Evolutionary conservation across 1,284 basidiomycete species (phyloP), one percentile per base, ranked within the genome.

Genomic region (Apiotrichum mycotoxinovorans): DNA sequence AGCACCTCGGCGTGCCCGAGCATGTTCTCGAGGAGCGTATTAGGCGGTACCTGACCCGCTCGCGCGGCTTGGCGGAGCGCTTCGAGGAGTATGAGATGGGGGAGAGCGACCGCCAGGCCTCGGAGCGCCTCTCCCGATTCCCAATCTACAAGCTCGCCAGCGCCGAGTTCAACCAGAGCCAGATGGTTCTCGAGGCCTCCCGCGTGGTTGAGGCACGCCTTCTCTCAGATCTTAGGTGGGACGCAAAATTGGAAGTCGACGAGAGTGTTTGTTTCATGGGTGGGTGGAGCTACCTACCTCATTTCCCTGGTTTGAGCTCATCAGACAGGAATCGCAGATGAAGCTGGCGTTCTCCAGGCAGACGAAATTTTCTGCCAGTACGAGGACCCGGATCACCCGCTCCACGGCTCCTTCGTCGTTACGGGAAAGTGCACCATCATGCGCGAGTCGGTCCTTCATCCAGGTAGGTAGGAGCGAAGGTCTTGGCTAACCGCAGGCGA

Each of bases 321-420:
- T n/a, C 1, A 20, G 22, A 10, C 51, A 65, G 67, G 67, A 9
- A 57, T 70, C 9, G 64, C 64, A 1, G 69, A 71, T 37, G 69
- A 71, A 41, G 35, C 52, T 12, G 61, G 63, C 14, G 62, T 71
- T 0, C 57, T 71, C 8, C 44, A 58, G 17, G 59, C 63, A n/a
- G 57, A 57, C 30, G 55, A 69, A 45, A 64, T 71, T 2, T 71
- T 71, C 41, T 71, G 69, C 46, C 61, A 67, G 46, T 69, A 61
- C 47, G 54, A 60, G 1, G 54, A 64, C 22, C 59, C 63, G 0
- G 48, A 46, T 23, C 53, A 61, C 11, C 44, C 45, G 3, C 52
- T 51, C 30, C 52, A 55, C 7, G 50, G 46, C 0, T 47, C 55
- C 2, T 45, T 54, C 2, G 43, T 69, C 11, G 61, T 70, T 2